These are phyloP conservation scores for Thielaviopsis euricoi DNA, from an alignment of 2,329 filamentous ascomycete species.

Conservation along the genomic window DNA sequence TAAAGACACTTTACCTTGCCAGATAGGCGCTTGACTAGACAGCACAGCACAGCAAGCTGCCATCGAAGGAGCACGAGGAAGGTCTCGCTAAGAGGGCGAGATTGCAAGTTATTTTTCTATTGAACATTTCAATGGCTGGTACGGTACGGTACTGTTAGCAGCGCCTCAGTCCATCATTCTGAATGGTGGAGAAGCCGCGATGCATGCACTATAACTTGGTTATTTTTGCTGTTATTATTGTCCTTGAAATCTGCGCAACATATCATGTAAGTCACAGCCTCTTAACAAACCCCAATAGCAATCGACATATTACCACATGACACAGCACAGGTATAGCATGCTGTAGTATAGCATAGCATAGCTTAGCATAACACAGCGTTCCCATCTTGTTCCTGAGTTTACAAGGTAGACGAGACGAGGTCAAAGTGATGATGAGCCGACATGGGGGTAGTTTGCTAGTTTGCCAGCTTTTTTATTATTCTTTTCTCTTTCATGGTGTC, in stretches of 20 bases:
- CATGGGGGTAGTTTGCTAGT: not conserved
- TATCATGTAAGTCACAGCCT: not conserved
- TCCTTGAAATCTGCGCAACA: not conserved
- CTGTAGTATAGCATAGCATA: no score
- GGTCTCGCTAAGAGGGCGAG: not conserved
- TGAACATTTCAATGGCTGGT: not conserved
- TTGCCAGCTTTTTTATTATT: no score
- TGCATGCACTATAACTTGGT: not conserved
- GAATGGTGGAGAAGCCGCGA: not conserved
- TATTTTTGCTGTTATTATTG: not conserved
- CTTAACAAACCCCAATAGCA: no score
- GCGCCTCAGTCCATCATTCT: no score
- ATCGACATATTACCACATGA: no score
- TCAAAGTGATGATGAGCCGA: no score
- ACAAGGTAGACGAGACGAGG: not conserved
- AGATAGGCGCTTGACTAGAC: not conserved
- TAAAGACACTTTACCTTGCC: not conserved
- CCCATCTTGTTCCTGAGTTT: not conserved
- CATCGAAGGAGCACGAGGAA: constrained; percentile 3
- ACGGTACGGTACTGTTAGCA: no score
- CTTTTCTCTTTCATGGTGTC: no score
- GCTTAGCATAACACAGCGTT: no score
- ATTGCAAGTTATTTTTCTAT: not conserved
- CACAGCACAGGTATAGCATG: no score
- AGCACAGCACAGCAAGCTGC: not conserved